phyloP scores from a whole-genome alignment of 176 grass and related monocot genomes.

The Zoysia japonica region DNA sequence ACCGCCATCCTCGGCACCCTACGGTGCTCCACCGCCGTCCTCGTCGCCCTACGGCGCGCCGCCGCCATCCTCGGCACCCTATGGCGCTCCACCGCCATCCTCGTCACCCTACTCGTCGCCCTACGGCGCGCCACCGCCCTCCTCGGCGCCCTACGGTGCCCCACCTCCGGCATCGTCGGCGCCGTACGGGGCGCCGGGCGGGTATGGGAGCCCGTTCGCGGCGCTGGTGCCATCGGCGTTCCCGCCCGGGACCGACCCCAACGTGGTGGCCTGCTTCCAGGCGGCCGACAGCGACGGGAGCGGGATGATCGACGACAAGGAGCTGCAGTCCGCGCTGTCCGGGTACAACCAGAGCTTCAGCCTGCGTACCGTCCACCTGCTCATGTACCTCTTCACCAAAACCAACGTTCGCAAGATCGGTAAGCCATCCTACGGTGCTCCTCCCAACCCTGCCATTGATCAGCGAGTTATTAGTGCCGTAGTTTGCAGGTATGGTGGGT shows the following conservation, averaged over 20 bases:
- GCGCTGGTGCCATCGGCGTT: constrained; percentile 73
- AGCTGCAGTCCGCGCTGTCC: constrained; percentile 86
- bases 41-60: constrained; percentile 27
- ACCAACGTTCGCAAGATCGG: constrained; percentile 88
- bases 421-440: not conserved
- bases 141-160: constrained; percentile 31
- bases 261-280: constrained; percentile 91
- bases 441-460: not conserved
- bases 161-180: not conserved
- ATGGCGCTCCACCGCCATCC: constrained; percentile 16
- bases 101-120: not conserved
- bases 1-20: constrained; percentile 6
- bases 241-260: constrained; percentile 81
- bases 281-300: constrained; percentile 87
- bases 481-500: not conserved
- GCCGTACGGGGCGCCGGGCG: constrained; percentile 4
- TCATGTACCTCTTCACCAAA: constrained; percentile 97
- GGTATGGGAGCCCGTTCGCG: constrained; percentile 62
- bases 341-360: constrained; percentile 85
- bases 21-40: constrained; percentile 12
- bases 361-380: constrained; percentile 87
- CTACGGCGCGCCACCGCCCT: constrained; percentile 3
- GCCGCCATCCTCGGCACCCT: not conserved
- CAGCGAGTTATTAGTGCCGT: too few species aligned
- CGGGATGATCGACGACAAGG: constrained; percentile 92